Base-by-base conservation (phyloP, 192 early-diverging fungal genomes). In the Funneliformis geosporum region DNA sequence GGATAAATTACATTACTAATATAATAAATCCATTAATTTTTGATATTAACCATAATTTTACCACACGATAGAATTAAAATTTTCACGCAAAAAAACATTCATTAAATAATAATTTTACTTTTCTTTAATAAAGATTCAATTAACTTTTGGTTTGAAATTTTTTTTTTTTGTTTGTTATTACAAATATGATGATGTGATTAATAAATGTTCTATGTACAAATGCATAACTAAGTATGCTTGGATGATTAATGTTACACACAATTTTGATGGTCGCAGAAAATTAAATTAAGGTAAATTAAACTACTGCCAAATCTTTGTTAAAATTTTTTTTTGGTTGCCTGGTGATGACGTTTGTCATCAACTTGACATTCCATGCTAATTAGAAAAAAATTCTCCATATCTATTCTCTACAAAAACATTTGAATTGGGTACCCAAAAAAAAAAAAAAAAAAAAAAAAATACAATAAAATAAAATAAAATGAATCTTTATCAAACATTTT, bases 241-340 rank as follows among this genome's bases (percentile, higher is more conserved):
- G 50, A 55, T 55, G 50, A 55, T 55, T 55, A 55, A 55, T 55
- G 50, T 55, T 55, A 55, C 50, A 55, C 50, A 55, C 50, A 55
- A 55, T 21, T 55, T 55, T 55, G 50, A 18, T 55, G 16, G 50
- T 55, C 50, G 50, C 50, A 55, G 16, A 18, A 33, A 33, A 33
- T 33, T 33, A 33, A 66, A 66, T 33, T 66, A 27, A 66, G 64
- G 64, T 66, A 66, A 66, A 66, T 66, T 66, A 27, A 33, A 66
- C 64, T 66, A 66, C 33, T 18, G 64, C 64, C 50, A 66, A 66
- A 66, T 66, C 64, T 66, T 66, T 66, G 64, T 66, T 66, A 38
- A 66, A 28, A 55, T 55, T 21, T 55, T 55, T 55, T 65, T 65
- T 65, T 65, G 64, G 64, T 33, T 11, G 64, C 16, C 64, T 38